phyloP scores from a whole-genome alignment of 495 filamentous ascomycete genomes.

The Xylaria curta region DNA sequence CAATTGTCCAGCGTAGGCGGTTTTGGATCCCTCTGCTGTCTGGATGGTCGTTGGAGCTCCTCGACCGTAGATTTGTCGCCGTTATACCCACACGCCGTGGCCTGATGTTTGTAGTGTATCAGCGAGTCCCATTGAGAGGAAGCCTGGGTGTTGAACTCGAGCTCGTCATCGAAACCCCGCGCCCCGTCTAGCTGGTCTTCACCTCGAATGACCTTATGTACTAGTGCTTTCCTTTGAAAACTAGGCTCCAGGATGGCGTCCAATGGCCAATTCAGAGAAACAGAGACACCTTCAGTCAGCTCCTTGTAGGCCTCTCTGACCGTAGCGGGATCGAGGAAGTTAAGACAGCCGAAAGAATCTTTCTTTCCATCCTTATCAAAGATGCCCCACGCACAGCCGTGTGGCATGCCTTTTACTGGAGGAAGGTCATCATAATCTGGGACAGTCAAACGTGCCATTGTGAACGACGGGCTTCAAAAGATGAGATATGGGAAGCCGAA shows the following conservation, averaged over 20 bases:
- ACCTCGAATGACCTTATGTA: background rate
- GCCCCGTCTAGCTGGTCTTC: background rate
- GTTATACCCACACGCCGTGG: background rate
- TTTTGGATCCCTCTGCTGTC: background rate
- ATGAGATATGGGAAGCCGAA: background rate
- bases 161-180: background rate
- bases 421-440: slow-evolving; percentile 10
- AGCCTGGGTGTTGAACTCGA: slow-evolving; percentile 10
- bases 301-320: slow-evolving; percentile 10
- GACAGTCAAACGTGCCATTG: background rate
- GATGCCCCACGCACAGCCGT: slow-evolving; percentile 1
- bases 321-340: background rate
- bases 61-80: background rate
- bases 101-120: slow-evolving; percentile 7
- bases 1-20: background rate
- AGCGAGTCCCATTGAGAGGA: slow-evolving; percentile 5
- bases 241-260: background rate
- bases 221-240: background rate
- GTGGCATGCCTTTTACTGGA: slow-evolving; percentile 4
- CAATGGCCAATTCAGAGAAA: slow-evolving; percentile 9
- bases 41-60: background rate
- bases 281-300: background rate
- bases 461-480: background rate
- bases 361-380: background rate
- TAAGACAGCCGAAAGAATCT: background rate